A percentile compares a stretch with the other conserved stretches of the same genome.
These are phyloP conservation scores for Lepiota subincarnata DNA, from an alignment of 768 basidiomycete genomes.

Conservation along the genomic window DNA sequence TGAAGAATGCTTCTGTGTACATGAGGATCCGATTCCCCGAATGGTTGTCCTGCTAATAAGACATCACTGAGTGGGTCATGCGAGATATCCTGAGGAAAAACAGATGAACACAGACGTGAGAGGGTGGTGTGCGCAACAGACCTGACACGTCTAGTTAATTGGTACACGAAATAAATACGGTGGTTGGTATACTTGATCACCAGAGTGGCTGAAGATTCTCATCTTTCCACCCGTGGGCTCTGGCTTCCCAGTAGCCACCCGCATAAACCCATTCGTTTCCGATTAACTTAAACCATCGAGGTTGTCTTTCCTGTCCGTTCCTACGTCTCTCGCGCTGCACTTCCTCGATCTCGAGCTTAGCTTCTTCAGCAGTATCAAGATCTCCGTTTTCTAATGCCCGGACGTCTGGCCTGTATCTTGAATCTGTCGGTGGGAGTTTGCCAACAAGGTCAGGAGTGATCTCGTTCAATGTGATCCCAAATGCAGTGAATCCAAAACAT, in stretches of 20 bases:
- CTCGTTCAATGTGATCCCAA: slow-evolving; percentile 78
- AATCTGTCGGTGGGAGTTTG: slow-evolving; percentile 76
- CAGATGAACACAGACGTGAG: background rate
- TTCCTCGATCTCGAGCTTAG: slow-evolving; percentile 73
- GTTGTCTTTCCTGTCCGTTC: slow-evolving; percentile 51
- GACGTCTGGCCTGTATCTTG: slow-evolving; percentile 77
- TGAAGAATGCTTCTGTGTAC: background rate
- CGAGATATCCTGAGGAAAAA: too few species aligned
- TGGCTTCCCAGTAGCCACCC: slow-evolving; percentile 83
- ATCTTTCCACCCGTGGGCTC: slow-evolving; percentile 60
- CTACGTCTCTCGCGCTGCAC: slow-evolving; percentile 70
- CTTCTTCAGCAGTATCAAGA: slow-evolving; percentile 62
- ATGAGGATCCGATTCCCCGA: background rate
- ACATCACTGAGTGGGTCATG: background rate
- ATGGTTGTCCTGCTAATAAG: too few species aligned
- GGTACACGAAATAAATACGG: background rate
- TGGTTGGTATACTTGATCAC: slow-evolving; percentile 34
- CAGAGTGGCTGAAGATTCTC: slow-evolving; percentile 50
- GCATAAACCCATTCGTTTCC: slow-evolving; percentile 71
- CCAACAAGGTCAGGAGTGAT: slow-evolving; percentile 61
- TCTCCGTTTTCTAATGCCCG: slow-evolving; percentile 78
- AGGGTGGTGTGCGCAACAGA: too few species aligned
- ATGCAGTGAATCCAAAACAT: slow-evolving; percentile 81
- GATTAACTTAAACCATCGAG: slow-evolving; percentile 73
- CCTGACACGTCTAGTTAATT: too few species aligned